Evolutionary conservation across 2,329 filamentous ascomycete species (phyloP).

Genomic region (Fusarium mundagurra): DNA sequence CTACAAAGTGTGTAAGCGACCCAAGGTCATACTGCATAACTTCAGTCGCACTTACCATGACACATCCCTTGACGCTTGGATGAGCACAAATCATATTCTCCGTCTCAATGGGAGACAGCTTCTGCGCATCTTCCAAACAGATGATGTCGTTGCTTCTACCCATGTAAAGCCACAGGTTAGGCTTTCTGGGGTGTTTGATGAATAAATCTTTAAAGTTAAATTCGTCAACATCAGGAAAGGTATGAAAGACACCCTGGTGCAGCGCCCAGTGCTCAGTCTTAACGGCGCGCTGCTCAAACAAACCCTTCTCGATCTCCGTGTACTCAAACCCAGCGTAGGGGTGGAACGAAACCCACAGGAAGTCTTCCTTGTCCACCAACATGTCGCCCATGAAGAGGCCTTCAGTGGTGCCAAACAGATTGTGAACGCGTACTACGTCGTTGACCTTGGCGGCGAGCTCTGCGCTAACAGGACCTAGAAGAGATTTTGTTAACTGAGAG

Average conservation of each 20-base stretch:
- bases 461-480: not conserved
- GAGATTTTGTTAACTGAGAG: not conserved
- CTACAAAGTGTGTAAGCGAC: accelerated
- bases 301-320: not conserved
- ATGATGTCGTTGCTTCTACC: not conserved
- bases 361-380: not conserved
- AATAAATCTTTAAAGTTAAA: not conserved
- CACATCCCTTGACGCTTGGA: not conserved
- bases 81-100: not conserved
- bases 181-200: not conserved
- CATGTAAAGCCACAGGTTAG: not conserved
- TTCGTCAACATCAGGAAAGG: not conserved
- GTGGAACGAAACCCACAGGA: not conserved
- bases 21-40: accelerated
- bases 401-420: not conserved
- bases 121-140: not conserved
- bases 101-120: not conserved
- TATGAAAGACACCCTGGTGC: not conserved
- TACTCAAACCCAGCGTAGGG: not conserved
- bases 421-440: not conserved
- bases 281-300: not conserved
- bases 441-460: not conserved
- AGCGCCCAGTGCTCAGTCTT: not conserved
- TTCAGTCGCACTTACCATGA: not conserved
- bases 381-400: not conserved